phyloP scores from a whole-genome alignment of 768 basidiomycete genomes.

The Tulasnella sp. region DNA sequence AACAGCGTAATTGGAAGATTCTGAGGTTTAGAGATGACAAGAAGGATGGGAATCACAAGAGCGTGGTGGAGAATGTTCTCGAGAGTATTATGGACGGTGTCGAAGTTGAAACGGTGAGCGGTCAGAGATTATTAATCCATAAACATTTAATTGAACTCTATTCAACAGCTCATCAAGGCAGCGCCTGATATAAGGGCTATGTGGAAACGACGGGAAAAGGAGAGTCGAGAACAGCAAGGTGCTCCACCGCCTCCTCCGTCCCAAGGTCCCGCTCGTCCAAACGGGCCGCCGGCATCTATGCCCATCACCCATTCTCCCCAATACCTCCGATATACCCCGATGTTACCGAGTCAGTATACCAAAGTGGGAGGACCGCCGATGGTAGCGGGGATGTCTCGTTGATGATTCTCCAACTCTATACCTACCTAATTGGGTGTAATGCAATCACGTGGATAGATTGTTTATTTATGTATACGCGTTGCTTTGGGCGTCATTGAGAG shows the following conservation, averaged over 20 bases:
- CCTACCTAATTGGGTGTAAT: not conserved
- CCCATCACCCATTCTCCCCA: not conserved
- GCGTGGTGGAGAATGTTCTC: conserved; percentile 77
- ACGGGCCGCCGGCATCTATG: not conserved
- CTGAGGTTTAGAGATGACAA: conserved; percentile 95
- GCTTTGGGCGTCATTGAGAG: not conserved
- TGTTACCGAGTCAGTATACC: conserved; percentile 11
- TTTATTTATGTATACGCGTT: not conserved
- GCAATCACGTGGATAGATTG: not conserved
- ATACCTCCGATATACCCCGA: conserved; percentile 4
- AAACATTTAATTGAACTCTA: not conserved
- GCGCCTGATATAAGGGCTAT: conserved; percentile 8
- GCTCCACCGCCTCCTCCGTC: conserved; percentile 8
- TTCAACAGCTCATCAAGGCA: conserved; percentile 7
- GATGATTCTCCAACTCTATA: not conserved
- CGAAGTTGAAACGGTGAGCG: conserved; percentile 61
- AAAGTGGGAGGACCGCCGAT: conserved; percentile 12
- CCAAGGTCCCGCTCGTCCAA: conserved; percentile 11
- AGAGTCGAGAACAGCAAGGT: not conserved
- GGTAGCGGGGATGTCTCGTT: conserved; percentile 12
- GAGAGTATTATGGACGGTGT: conserved; percentile 89
- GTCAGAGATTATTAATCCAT: not conserved
- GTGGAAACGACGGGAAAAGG: conserved; percentile 12
- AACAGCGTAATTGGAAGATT: conserved; percentile 58
- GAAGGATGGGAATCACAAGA: conserved; percentile 75